Base-by-base conservation (phyloP, 345 rosid genomes). In the Citrus trifoliata region DNA sequence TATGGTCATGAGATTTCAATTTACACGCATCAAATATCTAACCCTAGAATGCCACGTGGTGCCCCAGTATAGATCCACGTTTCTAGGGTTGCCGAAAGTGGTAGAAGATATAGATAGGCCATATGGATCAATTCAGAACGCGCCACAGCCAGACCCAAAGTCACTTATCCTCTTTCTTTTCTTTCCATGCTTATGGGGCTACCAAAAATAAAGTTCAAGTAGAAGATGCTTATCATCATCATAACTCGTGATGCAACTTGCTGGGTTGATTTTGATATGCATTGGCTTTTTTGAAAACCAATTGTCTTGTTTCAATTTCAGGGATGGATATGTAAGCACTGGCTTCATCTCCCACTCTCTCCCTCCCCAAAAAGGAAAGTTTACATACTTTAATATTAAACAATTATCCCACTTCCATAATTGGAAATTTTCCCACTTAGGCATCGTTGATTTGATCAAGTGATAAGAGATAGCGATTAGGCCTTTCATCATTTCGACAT, bases 361-460 rank as follows among this genome's bases (percentile, higher is more conserved):
- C 83, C 73, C 85, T 74, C 84, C 89, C 80, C n/a, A 55, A 84
- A 83, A 83, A 80, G 89, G 88, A 73, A 84, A 85, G 79, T 76
- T 56, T 77, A 28, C 32, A 28, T 53, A 18, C 21, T 27, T 25
- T 46, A 46, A 56, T 59, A 61, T 38, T 67, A 67, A 71, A 72
- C 30, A 33, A 55, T 18, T 40, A 21, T 6, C 79, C 81, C 83
- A 85, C 83, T 82, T 83, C 86, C 89, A 27, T 56, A 85, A 76
- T 79, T 75, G 88, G 88, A 78, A 86, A 81, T 4, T 18, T n/a
- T 62, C 79, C 80, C 74, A 27, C 70, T 55, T 48, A 10, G 69
- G 10, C 70, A 81, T 83, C 83, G 83, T 76, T 77, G 37, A 27
- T 76, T 61, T 60, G 24, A 48, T 28, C 4, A 32, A 62, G 68